Evolutionary conservation across 768 basidiomycete species (phyloP).

Genomic region (Melanogaster broomeanus): DNA sequence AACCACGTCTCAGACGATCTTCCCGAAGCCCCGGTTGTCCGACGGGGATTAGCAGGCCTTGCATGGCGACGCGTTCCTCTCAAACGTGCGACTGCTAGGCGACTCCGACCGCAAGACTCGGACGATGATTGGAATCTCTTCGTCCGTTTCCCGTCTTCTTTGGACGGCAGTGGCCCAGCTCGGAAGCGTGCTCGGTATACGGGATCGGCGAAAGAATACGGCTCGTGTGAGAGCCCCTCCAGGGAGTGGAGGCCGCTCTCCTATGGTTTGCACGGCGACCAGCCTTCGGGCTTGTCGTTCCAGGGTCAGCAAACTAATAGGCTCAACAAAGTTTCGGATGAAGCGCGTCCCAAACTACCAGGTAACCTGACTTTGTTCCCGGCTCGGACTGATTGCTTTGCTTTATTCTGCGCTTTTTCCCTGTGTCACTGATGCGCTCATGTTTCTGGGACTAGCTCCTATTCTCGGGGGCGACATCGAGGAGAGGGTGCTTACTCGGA

Average conservation of each 20-base stretch:
- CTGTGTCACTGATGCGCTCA: neutral
- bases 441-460: neutral
- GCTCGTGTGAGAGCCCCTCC: neutral
- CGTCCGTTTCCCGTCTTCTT: neutral
- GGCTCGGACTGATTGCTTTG: neutral
- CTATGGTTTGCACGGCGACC: neutral
- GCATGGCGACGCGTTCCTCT: neutral
- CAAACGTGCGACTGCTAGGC: neutral
- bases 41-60: neutral
- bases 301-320: neutral
- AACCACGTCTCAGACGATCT: slow-evolving; percentile 14
- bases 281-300: neutral
- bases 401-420: neutral
- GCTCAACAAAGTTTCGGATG: neutral
- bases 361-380: neutral
- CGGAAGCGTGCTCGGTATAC: neutral
- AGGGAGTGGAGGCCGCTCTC: neutral
- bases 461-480: neutral
- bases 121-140: neutral
- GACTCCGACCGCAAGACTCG: neutral
- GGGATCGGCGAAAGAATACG: too few species aligned
- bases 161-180: neutral
- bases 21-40: neutral
- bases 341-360: neutral
- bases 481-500: neutral